A percentile compares a stretch with the other conserved stretches of the same genome.
Evolutionary conservation across 768 basidiomycete species (phyloP).

Genomic region (Coprinellus aureogranulatus): DNA sequence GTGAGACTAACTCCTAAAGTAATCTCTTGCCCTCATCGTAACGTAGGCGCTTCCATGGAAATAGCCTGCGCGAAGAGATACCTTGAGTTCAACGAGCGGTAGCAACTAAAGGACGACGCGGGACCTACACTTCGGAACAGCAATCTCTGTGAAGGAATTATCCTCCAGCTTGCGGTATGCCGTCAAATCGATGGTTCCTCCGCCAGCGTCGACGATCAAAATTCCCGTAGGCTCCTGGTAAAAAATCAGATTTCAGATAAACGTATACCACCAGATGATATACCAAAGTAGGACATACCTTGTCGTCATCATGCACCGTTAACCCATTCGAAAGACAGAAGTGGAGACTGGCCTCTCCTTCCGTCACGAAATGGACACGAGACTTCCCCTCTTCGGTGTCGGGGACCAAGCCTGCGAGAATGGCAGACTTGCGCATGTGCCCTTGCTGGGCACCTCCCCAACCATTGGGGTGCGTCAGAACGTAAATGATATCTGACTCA

Average conservation of each 20-base stretch:
- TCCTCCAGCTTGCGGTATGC: constrained; percentile 24
- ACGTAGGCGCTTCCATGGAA: constrained; percentile 46
- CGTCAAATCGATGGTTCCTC: constrained; percentile 59
- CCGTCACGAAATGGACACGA: constrained; percentile 48
- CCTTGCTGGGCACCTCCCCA: constrained; percentile 54
- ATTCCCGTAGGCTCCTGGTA: constrained; percentile 44
- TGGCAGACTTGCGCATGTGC: constrained; percentile 46
- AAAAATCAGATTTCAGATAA: no score
- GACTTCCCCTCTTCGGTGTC: constrained; percentile 26
- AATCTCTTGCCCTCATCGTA: constrained; percentile 32
- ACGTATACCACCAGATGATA: no score
- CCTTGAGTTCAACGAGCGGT: no score
- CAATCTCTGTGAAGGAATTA: constrained; percentile 39
- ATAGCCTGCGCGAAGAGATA: constrained; percentile 28
- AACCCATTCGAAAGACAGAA: constrained; percentile 32
- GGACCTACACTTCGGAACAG: constrained; percentile 34
- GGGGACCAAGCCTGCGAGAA: constrained; percentile 43
- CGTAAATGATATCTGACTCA: constrained; percentile 34
- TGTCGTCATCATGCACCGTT: neutral
- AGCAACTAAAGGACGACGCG: no score
- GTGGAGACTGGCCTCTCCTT: constrained; percentile 55
- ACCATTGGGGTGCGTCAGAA: constrained; percentile 51
- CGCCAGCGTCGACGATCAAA: constrained; percentile 57
- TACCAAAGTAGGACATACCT: no score
- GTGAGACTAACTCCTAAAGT: constrained; percentile 31